phyloP scores from a whole-genome alignment of 1,139 yeast species.

The Hyphopichia wangnamkhiaoensis region DNA sequence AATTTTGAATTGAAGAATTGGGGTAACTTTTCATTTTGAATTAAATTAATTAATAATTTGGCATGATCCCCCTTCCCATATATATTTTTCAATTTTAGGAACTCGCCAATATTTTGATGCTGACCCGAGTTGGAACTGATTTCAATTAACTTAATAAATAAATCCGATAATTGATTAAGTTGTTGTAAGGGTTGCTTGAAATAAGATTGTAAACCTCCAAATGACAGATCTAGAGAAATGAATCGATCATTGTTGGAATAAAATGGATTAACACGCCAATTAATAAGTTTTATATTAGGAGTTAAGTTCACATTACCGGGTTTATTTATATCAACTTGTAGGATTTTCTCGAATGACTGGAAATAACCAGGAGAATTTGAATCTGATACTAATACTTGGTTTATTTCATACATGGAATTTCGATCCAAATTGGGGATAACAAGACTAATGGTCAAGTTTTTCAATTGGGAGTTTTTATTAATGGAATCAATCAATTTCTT shows the following conservation, averaged over 20 bases:
- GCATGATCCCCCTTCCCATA: conserved; percentile 45
- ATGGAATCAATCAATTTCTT: not conserved
- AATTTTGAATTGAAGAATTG: conserved; percentile 30
- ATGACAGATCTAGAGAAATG: conserved; percentile 16
- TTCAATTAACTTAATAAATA: conserved; percentile 25
- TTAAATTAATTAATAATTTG: conserved; percentile 27
- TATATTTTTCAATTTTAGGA: conserved; percentile 36
- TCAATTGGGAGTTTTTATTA: not conserved
- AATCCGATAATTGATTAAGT: conserved; percentile 26
- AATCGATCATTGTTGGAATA: conserved; percentile 26
- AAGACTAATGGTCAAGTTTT: not conserved
- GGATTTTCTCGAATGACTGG: not conserved
- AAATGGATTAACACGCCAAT: conserved; percentile 37
- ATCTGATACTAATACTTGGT: not conserved
- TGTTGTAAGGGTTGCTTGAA: conserved; percentile 38
- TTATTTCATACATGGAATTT: conserved; percentile 30
- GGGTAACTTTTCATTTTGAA: conserved; percentile 27
- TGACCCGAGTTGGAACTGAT: conserved; percentile 12
- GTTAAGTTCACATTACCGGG: conserved; percentile 14
- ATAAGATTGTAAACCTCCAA: conserved; percentile 28
- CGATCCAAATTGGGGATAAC: conserved; percentile 21
- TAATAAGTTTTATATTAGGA: conserved; percentile 24
- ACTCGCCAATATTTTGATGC: conserved; percentile 12
- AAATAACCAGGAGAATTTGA: not conserved
- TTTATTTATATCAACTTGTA: not conserved